Evolutionary conservation across 805 yeast species (phyloP), one percentile per base, ranked within the genome.

Genomic region (Saccharomycopsis capsularis): DNA sequence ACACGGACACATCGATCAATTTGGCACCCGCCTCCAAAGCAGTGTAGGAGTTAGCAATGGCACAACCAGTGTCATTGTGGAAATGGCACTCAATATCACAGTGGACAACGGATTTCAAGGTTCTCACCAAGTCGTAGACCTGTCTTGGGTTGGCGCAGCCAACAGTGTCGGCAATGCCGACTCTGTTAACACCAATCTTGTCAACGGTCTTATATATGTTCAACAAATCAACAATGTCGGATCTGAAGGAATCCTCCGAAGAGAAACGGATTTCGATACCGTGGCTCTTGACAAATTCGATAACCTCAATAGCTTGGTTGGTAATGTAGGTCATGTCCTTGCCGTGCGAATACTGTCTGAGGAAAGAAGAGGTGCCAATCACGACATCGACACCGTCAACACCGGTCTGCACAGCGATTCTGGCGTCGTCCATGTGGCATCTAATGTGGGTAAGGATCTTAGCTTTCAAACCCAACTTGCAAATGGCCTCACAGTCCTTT

Each of bases 91-190:
- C 99, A 61, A 91, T 90, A 66, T 91, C 99, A 74, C 98, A 91
- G 34, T 86, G 82, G 44, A 91, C 98, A 44, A 91, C 96, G 13
- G 90, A 81, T 70, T 82, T 87, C 67, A 91, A 79, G 40, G 99
- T 93, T 64, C 95, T 82, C 55, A 91, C 93, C 59, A 91, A 79
- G 72, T 91, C 99, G 68, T 91, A 91, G 52, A 91, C 99, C 71
- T 93, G 98, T 72, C 99, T 82, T 61, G 99, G 99, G 74, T 91
- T 91, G 57, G 99, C 99, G 68, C 98, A 85, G 44, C 99, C 99
- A 50, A 91, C 99, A 34, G 99, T 91, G 67, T 91, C 99, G 58
- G 99, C 99, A 71, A 91, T 91, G 72, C 99, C 99, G 48, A 91
- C 96, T 70, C 99, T 82, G 76, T 93, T 89, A 55, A 91, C 99